Percentiles rank a stretch among this genome's conserved stretches.
Conservation (phyloP, 2,329 filamentous ascomycete species). For the Cordyceps tenuipes region DNA sequence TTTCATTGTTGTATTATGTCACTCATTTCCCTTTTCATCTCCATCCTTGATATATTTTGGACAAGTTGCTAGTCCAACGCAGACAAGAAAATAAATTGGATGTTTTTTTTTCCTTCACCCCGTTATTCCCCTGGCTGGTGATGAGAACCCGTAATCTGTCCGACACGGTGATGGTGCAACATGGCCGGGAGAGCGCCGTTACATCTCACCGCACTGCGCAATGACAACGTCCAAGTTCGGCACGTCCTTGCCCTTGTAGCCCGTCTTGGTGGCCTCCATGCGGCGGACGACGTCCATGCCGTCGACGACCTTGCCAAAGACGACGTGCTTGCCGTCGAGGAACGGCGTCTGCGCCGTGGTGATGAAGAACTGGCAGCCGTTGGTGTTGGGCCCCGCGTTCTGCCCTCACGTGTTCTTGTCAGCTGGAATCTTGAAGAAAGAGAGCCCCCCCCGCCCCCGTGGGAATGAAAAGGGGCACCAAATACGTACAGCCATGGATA, state of each 20-base stretch:
- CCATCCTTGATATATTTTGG: background rate
- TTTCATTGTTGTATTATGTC: slow-evolving; percentile 1
- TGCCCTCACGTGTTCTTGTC: slow-evolving; percentile 25
- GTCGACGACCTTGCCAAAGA: slow-evolving; percentile 84
- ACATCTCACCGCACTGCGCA: slow-evolving; percentile 92
- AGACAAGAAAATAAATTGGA: background rate
- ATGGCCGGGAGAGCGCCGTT: background rate
- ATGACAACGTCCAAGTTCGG: slow-evolving; percentile 81
- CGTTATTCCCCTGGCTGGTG: background rate
- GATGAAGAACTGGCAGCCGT: slow-evolving; percentile 97
- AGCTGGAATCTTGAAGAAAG: background rate
- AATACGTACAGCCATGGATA: slow-evolving; percentile 81
- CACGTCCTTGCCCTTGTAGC: slow-evolving; percentile 62
- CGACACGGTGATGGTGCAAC: background rate
- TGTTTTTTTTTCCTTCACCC: background rate
- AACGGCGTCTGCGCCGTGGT: slow-evolving; percentile 82
- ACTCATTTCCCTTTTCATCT: background rate
- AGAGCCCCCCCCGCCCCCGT: background rate
- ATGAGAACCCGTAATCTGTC: background rate
- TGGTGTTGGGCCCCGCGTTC: slow-evolving; percentile 88
- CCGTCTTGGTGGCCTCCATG: slow-evolving; percentile 85
- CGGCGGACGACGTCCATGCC: slow-evolving; percentile 87
- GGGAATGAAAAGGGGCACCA: background rate
- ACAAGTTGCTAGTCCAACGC: background rate
- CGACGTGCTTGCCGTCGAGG: slow-evolving; percentile 86